Evolutionary conservation across 495 filamentous ascomycete genomes (phyloP), one percentile per base, ranked within the genome.

Genomic region (Beverwykella pulmonaria): DNA sequence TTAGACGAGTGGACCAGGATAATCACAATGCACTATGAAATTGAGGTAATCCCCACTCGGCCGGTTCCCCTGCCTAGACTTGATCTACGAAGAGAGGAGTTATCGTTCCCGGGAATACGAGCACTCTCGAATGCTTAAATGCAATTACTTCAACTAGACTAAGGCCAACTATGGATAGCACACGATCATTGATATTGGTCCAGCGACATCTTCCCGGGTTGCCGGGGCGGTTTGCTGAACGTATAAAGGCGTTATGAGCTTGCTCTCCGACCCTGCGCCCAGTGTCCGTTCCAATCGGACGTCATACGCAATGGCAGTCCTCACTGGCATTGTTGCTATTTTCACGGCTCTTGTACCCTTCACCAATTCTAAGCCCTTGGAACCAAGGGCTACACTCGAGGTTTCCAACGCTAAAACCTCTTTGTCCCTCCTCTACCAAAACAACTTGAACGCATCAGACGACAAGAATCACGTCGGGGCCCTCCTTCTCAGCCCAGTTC

Each of bases 391-490:
- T 58, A 2, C 49, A 10, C 27, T 50, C 8, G 12, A n/a, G 25
- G 53, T 53, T 12, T 60, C 67, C 14, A 82, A 81, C 62, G 65
- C 73, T 14, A 63, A 73, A 34, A 76, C 75, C 0, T 82, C 80
- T 17, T 64, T 81, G 39, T 80, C 78, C 6, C 65, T 81, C 3
- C 58, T 81, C 7, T 81, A 79, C 47, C 80, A 82, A 63, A 82
- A 82, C 70, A 81, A 81, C 58, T 67, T 82, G 17, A 82, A 82
- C 61, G 63, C 69, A n/a, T 75, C 76, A 9, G 80, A 82, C 62
- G 76, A 79, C 65, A 73, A 60, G 9, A 81, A 80, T 59, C 80
- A 82, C 69, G 71, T 77, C 23, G 76, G 79, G 12, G 79, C 78
- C 29, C 74, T 82, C 29, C 64, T 81, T 12, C 72, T 82, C 48